Evolutionary conservation across 164 flowering plant species (phyloP), one percentile per base, ranked within the genome.

Genomic region (Magnolia sinica): DNA sequence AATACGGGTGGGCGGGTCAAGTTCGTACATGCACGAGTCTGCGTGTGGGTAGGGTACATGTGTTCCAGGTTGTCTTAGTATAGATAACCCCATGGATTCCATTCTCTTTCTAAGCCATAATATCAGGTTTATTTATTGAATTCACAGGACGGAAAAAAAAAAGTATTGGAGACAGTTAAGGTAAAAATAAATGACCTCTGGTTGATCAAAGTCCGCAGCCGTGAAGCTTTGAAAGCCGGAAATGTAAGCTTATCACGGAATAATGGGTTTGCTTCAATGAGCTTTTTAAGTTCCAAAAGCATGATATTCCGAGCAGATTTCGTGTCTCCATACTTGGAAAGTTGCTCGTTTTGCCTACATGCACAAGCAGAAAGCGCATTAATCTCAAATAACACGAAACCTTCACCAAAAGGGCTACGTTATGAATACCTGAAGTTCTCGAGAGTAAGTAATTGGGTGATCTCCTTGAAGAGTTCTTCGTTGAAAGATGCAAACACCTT

Each of bases 201-300:
- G 80, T 92, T 92, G 11, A 92, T 92, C 69, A 92, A 79, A 70
- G 94, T 91, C 81, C 92, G 64, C 73, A 92, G 52, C 73, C 97
- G 87, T 1, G 95, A 88, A 81, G 83, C 87, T 79, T 89, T 91
- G 71, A 91, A 79, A 50, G 84, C 64, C n/a, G 97, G 95, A 80
- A 92, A 91, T 73, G 86, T 89, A 79, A 91, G 94, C 85, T 92
- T 92, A 68, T 91, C 97, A 63, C 95, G 93, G 73, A 92, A 92
- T 50, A 92, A 86, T 13, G 95, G 97, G 68, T 92, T 92, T 37
- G 93, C 97, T 81, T 92, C 97, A 22, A 92, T 92, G 83, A 92
- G 83, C 85, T 91, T 92, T 75, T 92, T 92, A 19, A 92, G 87
- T 80, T 92, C 97, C 31, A 81, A 85, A 71, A 91, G 90, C 97